A percentile compares a stretch with the other conserved stretches of the same genome.
phyloP scores from a whole-genome alignment of 2,329 filamentous ascomycete genomes.

The Waltergamsia citrina region DNA sequence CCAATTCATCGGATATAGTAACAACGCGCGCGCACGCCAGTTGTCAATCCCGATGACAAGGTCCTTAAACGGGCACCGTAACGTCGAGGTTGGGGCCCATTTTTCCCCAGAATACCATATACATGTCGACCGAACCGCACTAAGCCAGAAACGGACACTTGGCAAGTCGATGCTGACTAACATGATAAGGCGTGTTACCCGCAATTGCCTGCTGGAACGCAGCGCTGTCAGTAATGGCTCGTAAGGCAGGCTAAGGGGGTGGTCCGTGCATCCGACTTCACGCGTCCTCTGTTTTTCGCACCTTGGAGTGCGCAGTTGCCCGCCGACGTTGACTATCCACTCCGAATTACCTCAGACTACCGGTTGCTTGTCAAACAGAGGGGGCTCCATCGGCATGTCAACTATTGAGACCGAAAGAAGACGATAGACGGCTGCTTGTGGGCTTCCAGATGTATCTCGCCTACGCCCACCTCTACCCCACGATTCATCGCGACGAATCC shows the following conservation, averaged over 20 bases:
- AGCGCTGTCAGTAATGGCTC: no score
- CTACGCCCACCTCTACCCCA: neutral
- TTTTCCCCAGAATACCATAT: no score
- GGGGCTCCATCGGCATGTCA: conserved; percentile 1
- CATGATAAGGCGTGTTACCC: no score
- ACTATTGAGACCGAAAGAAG: neutral
- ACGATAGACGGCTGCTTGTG: neutral
- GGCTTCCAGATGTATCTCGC: neutral
- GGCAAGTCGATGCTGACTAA: no score
- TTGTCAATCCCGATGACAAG: no score
- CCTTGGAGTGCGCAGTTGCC: conserved; percentile 15
- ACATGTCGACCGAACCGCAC: no score
- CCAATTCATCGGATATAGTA: no score
- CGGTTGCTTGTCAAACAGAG: conserved; percentile 6
- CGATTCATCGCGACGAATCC: conserved; percentile 2
- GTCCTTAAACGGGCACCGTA: no score
- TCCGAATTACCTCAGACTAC: conserved; percentile 9
- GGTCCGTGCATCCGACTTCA: conserved; percentile 26
- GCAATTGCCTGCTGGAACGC: no score
- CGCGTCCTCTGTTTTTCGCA: conserved; percentile 31
- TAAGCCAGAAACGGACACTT: no score
- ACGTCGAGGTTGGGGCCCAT: no score
- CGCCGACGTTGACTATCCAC: conserved; percentile 23
- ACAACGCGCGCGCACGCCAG: no score
- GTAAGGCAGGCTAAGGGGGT: conserved; percentile 3